Evolutionary conservation across 2,329 filamentous ascomycete species (phyloP), one percentile per base, ranked within the genome.

Genomic region (Thyridium curvatum): DNA sequence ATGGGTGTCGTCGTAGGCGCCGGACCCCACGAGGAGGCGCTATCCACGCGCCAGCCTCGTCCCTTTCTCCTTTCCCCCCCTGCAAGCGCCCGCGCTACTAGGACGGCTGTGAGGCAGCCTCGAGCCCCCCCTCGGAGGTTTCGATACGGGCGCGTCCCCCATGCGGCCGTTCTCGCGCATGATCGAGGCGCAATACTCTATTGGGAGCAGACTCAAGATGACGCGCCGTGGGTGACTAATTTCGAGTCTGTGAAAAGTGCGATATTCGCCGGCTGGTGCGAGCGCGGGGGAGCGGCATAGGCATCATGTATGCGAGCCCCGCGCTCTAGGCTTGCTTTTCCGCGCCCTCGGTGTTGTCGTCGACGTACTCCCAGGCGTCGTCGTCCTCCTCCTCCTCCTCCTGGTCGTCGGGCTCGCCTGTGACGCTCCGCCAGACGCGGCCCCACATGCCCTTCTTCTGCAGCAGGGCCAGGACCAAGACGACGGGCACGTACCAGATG

Each of bases 381-480:
- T 75, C 70, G 14, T 81, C 62, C 7, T 69, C 66, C 13, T 34
- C 61, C 13, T 34, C 61, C 12, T 73, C 68, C 3, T 74, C 69
- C 3, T 78, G 77, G 17, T 77, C 71, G 2, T 74, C 70, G 2
- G 68, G 66, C 39, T 68, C 63, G 0, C 83, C 83, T 41, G 77
- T 69, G 0, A 84, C 63, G 38, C 77, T 75, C 40, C 70, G 74
- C 80, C 84, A 91, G 12, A 90, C 77, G 13, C 88, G 74, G 47
- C 80, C 75, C 87, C 86, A 91, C 62, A 94, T 73, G 0, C 89
- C 91, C 65, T 88, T 94, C 74, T 97, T 97, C 61, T 94, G 86
- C 38, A 84, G 75, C 61, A 96, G 82, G 4, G 88, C 90, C 43
- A 96, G 68, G 34, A 95, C 87, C 70, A 97, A 78, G 34, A 96